phyloP scores from a whole-genome alignment of 352 stramenopile genomes.

The Phytophthora megakarya region DNA sequence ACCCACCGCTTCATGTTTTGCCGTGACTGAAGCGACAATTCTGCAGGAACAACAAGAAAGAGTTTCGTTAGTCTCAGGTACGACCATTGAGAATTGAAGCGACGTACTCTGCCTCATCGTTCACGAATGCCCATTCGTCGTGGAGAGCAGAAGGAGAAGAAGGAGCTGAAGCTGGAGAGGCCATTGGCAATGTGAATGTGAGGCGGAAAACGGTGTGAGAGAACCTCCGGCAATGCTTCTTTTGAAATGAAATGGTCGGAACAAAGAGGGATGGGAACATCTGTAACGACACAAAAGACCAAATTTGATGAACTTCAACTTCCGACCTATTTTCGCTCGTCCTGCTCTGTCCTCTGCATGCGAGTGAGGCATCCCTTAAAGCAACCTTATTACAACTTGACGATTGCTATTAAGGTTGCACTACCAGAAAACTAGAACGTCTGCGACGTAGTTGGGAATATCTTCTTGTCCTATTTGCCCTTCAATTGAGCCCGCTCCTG shows the following conservation, averaged over 20 bases:
- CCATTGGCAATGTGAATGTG: constrained; percentile 20
- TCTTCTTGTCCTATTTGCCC: no score
- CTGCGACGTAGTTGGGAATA: no score
- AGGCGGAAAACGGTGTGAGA: background rate
- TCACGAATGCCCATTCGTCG: constrained; percentile 76
- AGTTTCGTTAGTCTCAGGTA: constrained; percentile 8
- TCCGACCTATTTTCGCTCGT: constrained; percentile 7
- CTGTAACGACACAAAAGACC: constrained; percentile 13
- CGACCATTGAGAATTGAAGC: constrained; percentile 15
- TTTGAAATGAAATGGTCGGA: constrained; percentile 21
- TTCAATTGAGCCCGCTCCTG: no score
- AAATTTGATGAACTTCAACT: constrained; percentile 27
- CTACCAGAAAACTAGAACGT: no score
- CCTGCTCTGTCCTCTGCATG: no score
- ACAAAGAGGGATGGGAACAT: constrained; percentile 14
- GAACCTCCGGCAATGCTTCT: constrained; percentile 18
- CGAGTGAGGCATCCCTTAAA: no score
- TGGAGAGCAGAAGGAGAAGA: constrained; percentile 32
- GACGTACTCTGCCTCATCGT: constrained; percentile 67
- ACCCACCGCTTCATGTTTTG: constrained; percentile 22
- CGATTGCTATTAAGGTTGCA: no score
- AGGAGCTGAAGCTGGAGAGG: constrained; percentile 21
- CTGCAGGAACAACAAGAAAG: constrained; percentile 32
- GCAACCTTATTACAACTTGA: no score
- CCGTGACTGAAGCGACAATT: constrained; percentile 46